phyloP scores from a whole-genome alignment of 345 rosid species.

The Trapa bicornis region DNA sequence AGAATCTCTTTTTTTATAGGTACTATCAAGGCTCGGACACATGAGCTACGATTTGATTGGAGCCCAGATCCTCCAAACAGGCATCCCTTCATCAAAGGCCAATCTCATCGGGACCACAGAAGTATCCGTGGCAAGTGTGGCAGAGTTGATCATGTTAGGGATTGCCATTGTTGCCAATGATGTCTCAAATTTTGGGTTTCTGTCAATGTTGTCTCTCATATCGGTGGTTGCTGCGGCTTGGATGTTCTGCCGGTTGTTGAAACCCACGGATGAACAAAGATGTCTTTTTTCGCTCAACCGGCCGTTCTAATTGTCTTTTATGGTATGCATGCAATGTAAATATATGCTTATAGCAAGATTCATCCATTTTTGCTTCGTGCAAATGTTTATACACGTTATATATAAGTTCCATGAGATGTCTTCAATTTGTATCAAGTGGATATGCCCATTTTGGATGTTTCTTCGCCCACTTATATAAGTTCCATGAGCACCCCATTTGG shows the following conservation, averaged over 20 bases:
- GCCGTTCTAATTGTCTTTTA: slow-evolving; percentile 5
- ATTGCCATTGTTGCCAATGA: slow-evolving; percentile 80
- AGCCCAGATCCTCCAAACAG: slow-evolving; percentile 93
- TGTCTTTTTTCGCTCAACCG: slow-evolving; percentile 47
- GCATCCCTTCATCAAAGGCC: slow-evolving; percentile 82
- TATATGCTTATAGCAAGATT: not conserved
- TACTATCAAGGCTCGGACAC: slow-evolving; percentile 80
- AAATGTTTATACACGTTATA: not conserved
- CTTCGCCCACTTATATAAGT: too few relatives aligned
- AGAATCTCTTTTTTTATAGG: slow-evolving; percentile 23
- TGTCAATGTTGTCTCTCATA: slow-evolving; percentile 59
- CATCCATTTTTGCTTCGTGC: not conserved
- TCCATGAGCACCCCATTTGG: too few relatives aligned
- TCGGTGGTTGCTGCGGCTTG: slow-evolving; percentile 78
- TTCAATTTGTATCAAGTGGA: too few relatives aligned
- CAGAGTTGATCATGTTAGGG: slow-evolving; percentile 79
- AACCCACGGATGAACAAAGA: slow-evolving; percentile 82
- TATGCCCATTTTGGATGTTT: too few relatives aligned
- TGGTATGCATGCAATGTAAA: not conserved
- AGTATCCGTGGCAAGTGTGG: slow-evolving; percentile 81
- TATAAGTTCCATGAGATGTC: not conserved
- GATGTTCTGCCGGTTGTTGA: slow-evolving; percentile 69
- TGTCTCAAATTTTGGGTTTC: slow-evolving; percentile 63
- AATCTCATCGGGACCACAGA: slow-evolving; percentile 87
- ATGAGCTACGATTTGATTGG: slow-evolving; percentile 83